Conservation (phyloP, 2,329 filamentous ascomycete genomes). For the Elsinoe fawcettii region DNA sequence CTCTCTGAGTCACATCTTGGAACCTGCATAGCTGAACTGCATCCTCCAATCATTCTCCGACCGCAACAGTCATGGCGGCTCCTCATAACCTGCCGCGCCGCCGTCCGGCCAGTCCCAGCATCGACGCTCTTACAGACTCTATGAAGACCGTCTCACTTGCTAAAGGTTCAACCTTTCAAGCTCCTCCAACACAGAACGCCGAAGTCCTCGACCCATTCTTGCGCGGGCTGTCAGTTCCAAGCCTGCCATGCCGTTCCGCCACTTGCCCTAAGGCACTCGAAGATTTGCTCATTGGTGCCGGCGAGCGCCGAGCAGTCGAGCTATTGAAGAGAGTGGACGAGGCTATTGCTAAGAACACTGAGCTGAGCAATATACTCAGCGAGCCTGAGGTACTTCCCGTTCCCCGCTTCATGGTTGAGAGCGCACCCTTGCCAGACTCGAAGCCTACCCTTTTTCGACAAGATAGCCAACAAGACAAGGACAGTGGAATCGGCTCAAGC, state of each 20-base stretch:
- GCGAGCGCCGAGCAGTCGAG: conserved; percentile 38
- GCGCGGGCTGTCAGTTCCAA: conserved; percentile 27
- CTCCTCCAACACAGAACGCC: conserved; percentile 36
- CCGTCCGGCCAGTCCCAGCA: conserved; percentile 31
- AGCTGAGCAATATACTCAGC: conserved; percentile 34
- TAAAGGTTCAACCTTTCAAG: conserved; percentile 44
- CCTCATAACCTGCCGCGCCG: conserved; percentile 36
- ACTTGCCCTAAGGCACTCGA: conserved; percentile 43
- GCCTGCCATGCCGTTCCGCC: conserved; percentile 41
- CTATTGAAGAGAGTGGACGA: conserved; percentile 40
- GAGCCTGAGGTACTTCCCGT: conserved; percentile 44
- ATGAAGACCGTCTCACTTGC: conserved; percentile 39
- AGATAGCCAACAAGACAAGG: conserved; percentile 55
- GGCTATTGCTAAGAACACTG: conserved; percentile 31
- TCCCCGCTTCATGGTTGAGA: conserved; percentile 38
- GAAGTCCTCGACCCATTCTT: conserved; percentile 31
- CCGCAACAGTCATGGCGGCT: conserved; percentile 47
- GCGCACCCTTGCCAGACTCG: conserved; percentile 24
- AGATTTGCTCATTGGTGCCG: conserved; percentile 40
- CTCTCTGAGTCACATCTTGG: conserved; percentile 5
- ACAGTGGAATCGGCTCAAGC: conserved; percentile 83
- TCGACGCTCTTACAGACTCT: conserved; percentile 30
- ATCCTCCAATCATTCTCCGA: conserved; percentile 11
- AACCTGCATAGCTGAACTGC: conserved; percentile 2
- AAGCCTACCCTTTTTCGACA: conserved; percentile 29